A percentile compares a stretch with the other conserved stretches of the same genome.
phyloP scores from a whole-genome alignment of 228 moss, liverwort and hornwort species.

The Sphagnum magellanicum region DNA sequence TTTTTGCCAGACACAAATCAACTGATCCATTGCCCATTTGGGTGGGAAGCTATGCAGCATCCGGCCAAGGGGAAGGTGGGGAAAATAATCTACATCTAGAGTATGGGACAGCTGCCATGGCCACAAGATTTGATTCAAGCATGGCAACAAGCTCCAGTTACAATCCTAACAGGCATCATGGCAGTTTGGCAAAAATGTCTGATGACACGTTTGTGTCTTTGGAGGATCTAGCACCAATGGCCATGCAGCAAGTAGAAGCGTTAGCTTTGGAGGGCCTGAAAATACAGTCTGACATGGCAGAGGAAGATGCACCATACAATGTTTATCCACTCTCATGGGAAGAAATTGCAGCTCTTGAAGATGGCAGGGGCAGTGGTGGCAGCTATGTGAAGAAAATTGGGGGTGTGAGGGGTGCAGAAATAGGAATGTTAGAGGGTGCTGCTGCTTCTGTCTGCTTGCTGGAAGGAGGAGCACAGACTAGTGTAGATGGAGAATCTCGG shows the following conservation, averaged over 20 bases:
- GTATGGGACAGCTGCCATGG: background rate
- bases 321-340: conserved; percentile 35
- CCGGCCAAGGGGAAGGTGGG: background rate
- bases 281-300: conserved; percentile 49
- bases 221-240: conserved; percentile 56
- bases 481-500: conserved; percentile 35
- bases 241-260: conserved; percentile 59
- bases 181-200: conserved; percentile 12
- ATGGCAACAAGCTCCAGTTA: background rate
- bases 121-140: background rate
- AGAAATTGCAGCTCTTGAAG: conserved; percentile 10
- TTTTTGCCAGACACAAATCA: too few relatives aligned
- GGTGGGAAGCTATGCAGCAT: conserved; percentile 9
- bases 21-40: too few relatives aligned
- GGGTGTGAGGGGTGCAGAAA: conserved; percentile 9
- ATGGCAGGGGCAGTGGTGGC: conserved; percentile 6
- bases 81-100: background rate
- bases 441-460: conserved; percentile 35
- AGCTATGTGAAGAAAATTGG: too few relatives aligned
- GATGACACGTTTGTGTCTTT: conserved; percentile 33
- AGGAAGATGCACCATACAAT: conserved; percentile 36
- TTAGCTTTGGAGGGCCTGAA: conserved; percentile 50
- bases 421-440: conserved; percentile 42
- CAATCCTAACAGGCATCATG: background rate
- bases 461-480: conserved; percentile 14